A percentile compares a stretch with the other conserved stretches of the same genome.
Evolutionary conservation across 768 basidiomycete species (phyloP).

Genomic region (Naematelia aurantialba): DNA sequence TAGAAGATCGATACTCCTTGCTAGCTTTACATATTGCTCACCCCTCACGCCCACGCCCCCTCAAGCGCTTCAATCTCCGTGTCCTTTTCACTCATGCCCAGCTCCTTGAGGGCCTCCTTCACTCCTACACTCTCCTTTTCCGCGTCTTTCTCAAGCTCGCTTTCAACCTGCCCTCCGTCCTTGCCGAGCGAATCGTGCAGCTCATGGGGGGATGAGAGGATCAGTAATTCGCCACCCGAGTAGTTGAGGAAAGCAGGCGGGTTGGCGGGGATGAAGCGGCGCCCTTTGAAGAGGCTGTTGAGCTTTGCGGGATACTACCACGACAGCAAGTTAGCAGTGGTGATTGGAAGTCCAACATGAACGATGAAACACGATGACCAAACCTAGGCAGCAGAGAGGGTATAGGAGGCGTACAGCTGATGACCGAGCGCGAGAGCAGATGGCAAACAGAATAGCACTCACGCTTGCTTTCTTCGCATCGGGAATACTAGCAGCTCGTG

Average conservation of each 20-base stretch:
- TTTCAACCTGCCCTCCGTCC: slow-evolving; percentile 37
- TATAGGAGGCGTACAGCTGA: no score
- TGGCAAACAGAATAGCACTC: slow-evolving; percentile 8
- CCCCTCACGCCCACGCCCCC: slow-evolving; percentile 37
- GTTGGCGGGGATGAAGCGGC: slow-evolving; percentile 41
- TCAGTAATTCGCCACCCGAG: slow-evolving; percentile 35
- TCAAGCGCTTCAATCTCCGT: slow-evolving; percentile 41
- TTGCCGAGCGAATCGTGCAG: slow-evolving; percentile 35
- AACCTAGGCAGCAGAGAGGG: no score
- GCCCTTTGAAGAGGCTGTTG: slow-evolving; percentile 24
- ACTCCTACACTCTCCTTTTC: slow-evolving; percentile 26
- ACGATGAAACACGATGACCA: no score
- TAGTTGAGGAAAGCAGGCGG: slow-evolving; percentile 37
- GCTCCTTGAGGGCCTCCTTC: slow-evolving; percentile 40
- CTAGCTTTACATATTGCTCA: background rate
- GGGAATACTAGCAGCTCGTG: slow-evolving; percentile 38
- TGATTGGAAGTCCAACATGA: background rate
- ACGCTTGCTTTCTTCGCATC: slow-evolving; percentile 36
- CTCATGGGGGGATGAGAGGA: slow-evolving; percentile 40
- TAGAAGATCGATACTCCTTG: no score
- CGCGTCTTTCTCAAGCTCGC: slow-evolving; percentile 33
- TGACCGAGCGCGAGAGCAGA: no score
- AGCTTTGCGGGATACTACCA: slow-evolving; percentile 35
- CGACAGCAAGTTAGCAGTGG: no score
- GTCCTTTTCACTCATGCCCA: slow-evolving; percentile 39